phyloP scores from a whole-genome alignment of 352 stramenopile species.

The Blastocystis sp. region DNA sequence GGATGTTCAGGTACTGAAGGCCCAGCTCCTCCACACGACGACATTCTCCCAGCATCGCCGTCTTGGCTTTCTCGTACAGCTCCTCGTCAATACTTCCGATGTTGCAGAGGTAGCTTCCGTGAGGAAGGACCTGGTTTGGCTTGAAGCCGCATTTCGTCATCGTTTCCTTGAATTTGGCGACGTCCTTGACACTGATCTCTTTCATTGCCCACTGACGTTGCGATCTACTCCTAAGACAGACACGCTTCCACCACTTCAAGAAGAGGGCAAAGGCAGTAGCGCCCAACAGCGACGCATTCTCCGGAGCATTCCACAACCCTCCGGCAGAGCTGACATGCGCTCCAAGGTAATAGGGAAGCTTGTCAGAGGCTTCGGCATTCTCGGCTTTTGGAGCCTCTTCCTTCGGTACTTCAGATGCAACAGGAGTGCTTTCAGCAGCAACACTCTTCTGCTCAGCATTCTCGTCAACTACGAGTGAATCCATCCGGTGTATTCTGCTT shows the following conservation, averaged over 20 bases:
- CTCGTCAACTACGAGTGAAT: no score
- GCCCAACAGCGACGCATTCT: slow-evolving; percentile 34
- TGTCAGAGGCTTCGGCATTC: not conserved
- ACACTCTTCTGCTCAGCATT: no score
- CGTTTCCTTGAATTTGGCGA: slow-evolving; percentile 42
- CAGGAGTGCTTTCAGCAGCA: no score
- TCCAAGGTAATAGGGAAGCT: slow-evolving; percentile 62
- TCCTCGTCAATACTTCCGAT: slow-evolving; percentile 30
- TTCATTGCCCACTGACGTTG: slow-evolving; percentile 67
- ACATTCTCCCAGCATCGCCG: slow-evolving; percentile 43
- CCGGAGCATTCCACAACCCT: slow-evolving; percentile 50
- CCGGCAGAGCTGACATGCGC: slow-evolving; percentile 59
- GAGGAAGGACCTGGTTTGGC: slow-evolving; percentile 53
- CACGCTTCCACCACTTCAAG: slow-evolving; percentile 24
- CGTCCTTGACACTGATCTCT: not conserved
- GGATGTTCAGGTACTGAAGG: slow-evolving; percentile 58
- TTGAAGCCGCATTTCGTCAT: slow-evolving; percentile 32
- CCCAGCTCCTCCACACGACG: slow-evolving; percentile 54
- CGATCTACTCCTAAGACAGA: slow-evolving; percentile 23
- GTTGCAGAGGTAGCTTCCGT: slow-evolving; percentile 61
- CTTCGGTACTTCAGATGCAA: no score
- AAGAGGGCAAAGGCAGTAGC: slow-evolving; percentile 62
- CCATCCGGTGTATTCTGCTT: no score
- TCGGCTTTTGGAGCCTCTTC: not conserved
- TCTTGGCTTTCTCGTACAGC: slow-evolving; percentile 20